Base-by-base conservation (phyloP, 2,329 filamentous ascomycete species). In the Verticillium nubilum region DNA sequence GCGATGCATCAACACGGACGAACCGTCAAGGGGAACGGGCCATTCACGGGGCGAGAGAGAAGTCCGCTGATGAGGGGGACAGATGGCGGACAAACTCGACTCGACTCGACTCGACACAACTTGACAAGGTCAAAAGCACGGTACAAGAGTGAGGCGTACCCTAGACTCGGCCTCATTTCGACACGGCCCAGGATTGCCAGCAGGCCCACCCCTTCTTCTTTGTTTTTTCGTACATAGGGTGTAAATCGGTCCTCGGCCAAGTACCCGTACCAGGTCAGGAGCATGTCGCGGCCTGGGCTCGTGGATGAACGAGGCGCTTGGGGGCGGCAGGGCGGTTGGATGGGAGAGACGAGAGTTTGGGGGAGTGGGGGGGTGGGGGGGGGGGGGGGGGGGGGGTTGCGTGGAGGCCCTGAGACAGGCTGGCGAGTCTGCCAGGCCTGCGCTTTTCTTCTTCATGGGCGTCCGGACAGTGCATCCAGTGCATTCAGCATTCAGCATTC, bases 121-220 rank as follows among this genome's bases (percentile, higher is more conserved):
- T 5, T 47, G 19, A 47, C n/a, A n/a, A 23, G 35, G 26, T 15
- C 52, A 54, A 19, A 13, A 19, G 54, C 54, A 31, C 19, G 54
- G 54, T 35, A 56, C 54, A 47, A 37, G 54, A 37, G 37, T 56
- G 33, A 47, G 54, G 54, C 54, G 25, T 47, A 26, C 33, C 37
- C 33, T 37, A 35, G 25, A 28, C 54, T 47, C 33, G 33, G 33
- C 54, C 54, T 56, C 54, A 56, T 47, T 56, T 42, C 54, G 17
- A 19, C 54, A 28, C 15, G 23, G 28, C 52, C 52, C 23, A 19
- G 52, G 26, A 31, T 31, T 29, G 52, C 26, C 5, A 28, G 27
- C 28, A 31, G 26, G 52, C 52, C 29, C n/a, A 31, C 52, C 27
- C 54, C 27, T 56, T 47, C 37, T 28, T 50, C 23, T 28, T 25